phyloP scores from a whole-genome alignment of 179 eudicot species.

The Beta macrorhiza region DNA sequence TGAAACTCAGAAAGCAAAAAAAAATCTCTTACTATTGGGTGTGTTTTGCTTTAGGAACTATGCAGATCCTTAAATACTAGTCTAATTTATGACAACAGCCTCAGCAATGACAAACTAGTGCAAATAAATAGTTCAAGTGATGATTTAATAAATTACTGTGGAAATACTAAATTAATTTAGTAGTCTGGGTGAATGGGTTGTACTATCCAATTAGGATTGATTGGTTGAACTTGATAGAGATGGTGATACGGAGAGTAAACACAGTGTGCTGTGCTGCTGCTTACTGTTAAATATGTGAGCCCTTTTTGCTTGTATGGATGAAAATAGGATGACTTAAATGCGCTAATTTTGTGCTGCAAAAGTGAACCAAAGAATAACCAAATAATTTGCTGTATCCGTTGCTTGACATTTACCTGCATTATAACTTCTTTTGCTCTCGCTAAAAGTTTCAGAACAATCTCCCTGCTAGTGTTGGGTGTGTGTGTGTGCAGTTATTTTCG shows the following conservation, averaged over 20 bases:
- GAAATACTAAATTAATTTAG: neutral
- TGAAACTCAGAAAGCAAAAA: neutral
- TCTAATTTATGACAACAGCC: neutral
- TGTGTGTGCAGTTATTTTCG: neutral
- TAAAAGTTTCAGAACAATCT: neutral
- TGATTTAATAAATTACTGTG: neutral
- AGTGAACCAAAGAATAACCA: conserved; percentile 5
- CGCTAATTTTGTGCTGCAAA: neutral
- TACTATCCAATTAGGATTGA: neutral
- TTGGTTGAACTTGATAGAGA: neutral
- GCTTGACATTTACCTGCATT: neutral
- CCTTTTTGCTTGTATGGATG: neutral
- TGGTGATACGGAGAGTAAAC: neutral
- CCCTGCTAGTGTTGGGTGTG: neutral
- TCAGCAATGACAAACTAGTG: neutral
- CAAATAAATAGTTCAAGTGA: neutral
- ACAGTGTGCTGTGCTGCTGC: neutral
- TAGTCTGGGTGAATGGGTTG: neutral
- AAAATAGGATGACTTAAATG: neutral
- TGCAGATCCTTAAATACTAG: neutral
- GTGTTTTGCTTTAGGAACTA: conserved; percentile 8
- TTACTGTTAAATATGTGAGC: neutral
- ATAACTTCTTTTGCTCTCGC: too few relatives aligned
- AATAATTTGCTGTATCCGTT: neutral
- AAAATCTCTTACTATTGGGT: neutral